These are phyloP conservation scores for Penicillium steckii DNA, from an alignment of 495 filamentous ascomycete species.

Conservation along the genomic window DNA sequence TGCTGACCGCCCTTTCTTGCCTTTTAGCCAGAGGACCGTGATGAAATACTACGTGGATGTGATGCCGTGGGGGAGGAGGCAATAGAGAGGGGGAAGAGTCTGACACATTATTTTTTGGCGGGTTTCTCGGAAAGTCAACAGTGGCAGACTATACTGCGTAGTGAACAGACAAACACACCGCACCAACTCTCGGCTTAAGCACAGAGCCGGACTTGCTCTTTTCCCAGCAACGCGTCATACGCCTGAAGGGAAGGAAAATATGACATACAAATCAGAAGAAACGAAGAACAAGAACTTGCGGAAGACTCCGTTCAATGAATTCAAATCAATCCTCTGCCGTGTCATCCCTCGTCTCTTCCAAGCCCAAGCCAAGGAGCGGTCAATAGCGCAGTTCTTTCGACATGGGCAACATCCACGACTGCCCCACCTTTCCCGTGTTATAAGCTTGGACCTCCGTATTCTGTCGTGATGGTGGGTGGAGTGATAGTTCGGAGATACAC, in stretches of 20 bases:
- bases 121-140: constrained; percentile 20
- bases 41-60: neutral
- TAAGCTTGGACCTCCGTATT: constrained; percentile 19
- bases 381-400: neutral
- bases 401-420: neutral
- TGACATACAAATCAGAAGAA: neutral
- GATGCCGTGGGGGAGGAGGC: neutral
- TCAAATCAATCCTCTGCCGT: constrained; percentile 3
- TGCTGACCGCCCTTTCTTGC: constrained; percentile 19
- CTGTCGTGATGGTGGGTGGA: constrained; percentile 6
- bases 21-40: neutral
- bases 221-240: neutral
- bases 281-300: neutral
- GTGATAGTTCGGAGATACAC: constrained; percentile 11
- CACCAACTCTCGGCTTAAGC: neutral
- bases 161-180: neutral
- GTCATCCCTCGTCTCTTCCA: neutral
- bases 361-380: constrained; percentile 16
- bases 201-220: neutral
- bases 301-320: no score
- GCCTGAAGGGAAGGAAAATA: neutral
- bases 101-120: constrained; percentile 21
- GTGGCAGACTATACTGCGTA: no score
- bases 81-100: neutral
- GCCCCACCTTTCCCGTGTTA: constrained; percentile 21